These are phyloP conservation scores for Phytophthora sansomeana DNA, from an alignment of 352 stramenopile species.

Conservation along the genomic window DNA sequence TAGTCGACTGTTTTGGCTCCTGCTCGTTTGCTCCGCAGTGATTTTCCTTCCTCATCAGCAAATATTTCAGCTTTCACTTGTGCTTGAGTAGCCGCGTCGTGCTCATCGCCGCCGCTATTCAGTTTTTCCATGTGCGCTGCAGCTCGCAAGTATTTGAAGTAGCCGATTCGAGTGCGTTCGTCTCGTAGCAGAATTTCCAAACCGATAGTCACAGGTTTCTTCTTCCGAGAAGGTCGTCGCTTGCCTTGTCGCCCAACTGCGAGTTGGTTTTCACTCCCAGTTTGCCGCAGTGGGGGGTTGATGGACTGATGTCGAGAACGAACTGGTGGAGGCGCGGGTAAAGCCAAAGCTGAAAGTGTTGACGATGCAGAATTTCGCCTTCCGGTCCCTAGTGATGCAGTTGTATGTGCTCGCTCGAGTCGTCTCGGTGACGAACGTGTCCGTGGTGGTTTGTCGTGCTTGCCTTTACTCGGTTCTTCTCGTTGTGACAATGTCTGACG, in stretches of 20 bases:
- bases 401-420: conserved; percentile 22
- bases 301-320: conserved; percentile 22
- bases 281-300: conserved; percentile 23
- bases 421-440: conserved; percentile 5
- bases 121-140: conserved; percentile 52
- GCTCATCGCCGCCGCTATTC: conserved; percentile 16
- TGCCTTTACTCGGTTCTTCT: not conserved
- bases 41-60: conserved; percentile 33
- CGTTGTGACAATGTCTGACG: not conserved
- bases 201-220: conserved; percentile 45
- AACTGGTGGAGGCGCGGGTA: conserved; percentile 6
- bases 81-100: conserved; percentile 5
- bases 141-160: conserved; percentile 60
- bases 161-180: conserved; percentile 58
- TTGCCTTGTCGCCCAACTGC: not conserved
- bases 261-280: conserved; percentile 27
- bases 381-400: not conserved
- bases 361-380: not conserved
- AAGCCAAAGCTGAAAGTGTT: conserved; percentile 6
- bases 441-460: not conserved
- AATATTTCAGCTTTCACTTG: conserved; percentile 6
- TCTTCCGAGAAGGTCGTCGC: conserved; percentile 12
- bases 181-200: conserved; percentile 67
- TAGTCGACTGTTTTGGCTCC: conserved; percentile 48
- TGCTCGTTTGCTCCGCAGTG: conserved; percentile 3